Conservation (phyloP, 208 protist species). For the Trypanosoma boissoni region DNA sequence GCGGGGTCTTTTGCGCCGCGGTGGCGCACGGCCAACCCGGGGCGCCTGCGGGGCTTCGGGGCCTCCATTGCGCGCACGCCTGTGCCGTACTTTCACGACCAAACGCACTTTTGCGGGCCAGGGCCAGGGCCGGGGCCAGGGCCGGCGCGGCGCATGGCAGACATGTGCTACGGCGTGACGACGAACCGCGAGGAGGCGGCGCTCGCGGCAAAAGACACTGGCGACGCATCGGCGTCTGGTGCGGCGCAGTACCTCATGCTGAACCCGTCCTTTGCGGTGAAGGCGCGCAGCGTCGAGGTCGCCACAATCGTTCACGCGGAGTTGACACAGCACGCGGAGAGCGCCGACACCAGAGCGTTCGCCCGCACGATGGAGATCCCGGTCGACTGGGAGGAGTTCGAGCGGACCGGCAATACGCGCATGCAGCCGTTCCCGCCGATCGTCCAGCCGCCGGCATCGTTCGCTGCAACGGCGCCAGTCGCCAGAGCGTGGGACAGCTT, state of each 20-base stretch:
- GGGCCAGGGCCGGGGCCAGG: too few relatives aligned
- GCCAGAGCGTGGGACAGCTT: too few relatives aligned
- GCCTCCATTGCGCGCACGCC: not conserved
- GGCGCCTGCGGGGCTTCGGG: not conserved
- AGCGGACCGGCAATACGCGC: not conserved
- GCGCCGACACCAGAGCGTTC: not conserved
- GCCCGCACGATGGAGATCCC: conserved; percentile 18
- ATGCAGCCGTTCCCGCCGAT: not conserved
- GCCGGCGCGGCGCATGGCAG: too few relatives aligned
- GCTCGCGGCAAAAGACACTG: not conserved
- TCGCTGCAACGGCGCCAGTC: not conserved
- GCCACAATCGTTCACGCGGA: not conserved
- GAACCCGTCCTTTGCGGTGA: not conserved
- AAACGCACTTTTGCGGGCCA: conserved; percentile 15
- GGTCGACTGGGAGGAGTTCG: conserved; percentile 26
- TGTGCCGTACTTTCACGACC: conserved; percentile 21
- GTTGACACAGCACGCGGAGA: not conserved
- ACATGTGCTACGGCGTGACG: not conserved
- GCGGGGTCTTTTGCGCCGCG: not conserved
- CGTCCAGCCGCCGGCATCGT: not conserved
- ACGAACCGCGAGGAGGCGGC: not conserved
- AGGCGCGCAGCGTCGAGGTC: not conserved
- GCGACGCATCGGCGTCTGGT: too few relatives aligned
- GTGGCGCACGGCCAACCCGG: not conserved
- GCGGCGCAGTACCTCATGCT: too few relatives aligned